Conservation (phyloP, 768 basidiomycete genomes). For the Rhizopogon vulgaris region DNA sequence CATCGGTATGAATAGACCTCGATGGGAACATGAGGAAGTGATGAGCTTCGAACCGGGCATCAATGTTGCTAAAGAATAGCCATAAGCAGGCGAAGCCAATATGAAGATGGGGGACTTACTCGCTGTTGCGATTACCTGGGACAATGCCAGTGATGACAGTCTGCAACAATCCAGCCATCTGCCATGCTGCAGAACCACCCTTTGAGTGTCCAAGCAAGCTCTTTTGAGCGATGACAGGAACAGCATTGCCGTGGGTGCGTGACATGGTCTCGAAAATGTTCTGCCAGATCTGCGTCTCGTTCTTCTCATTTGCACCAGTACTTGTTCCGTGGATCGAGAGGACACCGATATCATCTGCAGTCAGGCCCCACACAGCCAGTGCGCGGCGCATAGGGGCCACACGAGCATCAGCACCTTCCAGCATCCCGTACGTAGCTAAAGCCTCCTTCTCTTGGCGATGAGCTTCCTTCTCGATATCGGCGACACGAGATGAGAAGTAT, state of each 20-base stretch:
- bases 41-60: slow-evolving; percentile 85
- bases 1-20: slow-evolving; percentile 91
- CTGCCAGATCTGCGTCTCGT: slow-evolving; percentile 97
- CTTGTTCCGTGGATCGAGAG: slow-evolving; percentile 88
- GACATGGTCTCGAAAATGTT: slow-evolving; percentile 84
- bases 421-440: slow-evolving; percentile 92
- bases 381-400: slow-evolving; percentile 92
- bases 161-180: slow-evolving; percentile 88
- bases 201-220: slow-evolving; percentile 96
- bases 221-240: slow-evolving; percentile 97
- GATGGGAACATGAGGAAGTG: slow-evolving; percentile 96
- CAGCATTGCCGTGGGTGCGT: slow-evolving; percentile 92
- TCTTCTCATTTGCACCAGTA: slow-evolving; percentile 90
- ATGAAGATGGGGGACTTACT: slow-evolving; percentile 50
- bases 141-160: slow-evolving; percentile 79
- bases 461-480: slow-evolving; percentile 88
- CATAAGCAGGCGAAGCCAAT: background rate
- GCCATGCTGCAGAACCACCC: slow-evolving; percentile 99
- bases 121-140: slow-evolving; percentile 94
- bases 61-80: slow-evolving; percentile 65
- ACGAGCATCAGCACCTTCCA: slow-evolving; percentile 78
- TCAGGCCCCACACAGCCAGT: slow-evolving; percentile 94
- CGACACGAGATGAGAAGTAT: slow-evolving; percentile 71
- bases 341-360: slow-evolving; percentile 87
- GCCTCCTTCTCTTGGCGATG: slow-evolving; percentile 88